Conservation (phyloP, 129 eudicot genomes). For the Smallanthus sonchifolius region DNA sequence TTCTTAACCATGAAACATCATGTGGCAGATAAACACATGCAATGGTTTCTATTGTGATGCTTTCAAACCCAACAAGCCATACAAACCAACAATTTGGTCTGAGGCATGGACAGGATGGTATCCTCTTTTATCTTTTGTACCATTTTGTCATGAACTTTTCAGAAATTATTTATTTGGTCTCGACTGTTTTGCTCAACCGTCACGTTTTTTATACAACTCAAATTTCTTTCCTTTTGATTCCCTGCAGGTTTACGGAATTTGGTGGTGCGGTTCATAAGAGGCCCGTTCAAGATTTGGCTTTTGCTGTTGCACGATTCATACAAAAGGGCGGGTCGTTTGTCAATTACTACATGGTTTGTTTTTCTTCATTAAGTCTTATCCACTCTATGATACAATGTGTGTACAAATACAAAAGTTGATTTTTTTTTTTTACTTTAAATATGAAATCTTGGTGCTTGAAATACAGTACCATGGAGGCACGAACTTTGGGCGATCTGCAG, state of each 20-base stretch:
- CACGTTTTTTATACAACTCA: neutral
- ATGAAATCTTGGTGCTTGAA: constrained; percentile 2
- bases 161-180: too few relatives aligned
- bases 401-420: neutral
- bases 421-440: neutral
- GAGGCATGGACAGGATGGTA: constrained; percentile 99
- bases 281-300: constrained; percentile 90
- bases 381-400: neutral
- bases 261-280: constrained; percentile 65
- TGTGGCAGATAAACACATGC: constrained; percentile 82
- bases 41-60: constrained; percentile 93
- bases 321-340: constrained; percentile 83
- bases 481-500: constrained; percentile 95
- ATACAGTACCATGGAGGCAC: constrained; percentile 97
- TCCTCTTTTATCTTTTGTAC: neutral
- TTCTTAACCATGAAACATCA: neutral
- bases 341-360: constrained; percentile 87
- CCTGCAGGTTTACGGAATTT: constrained; percentile 83
- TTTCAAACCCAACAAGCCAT: constrained; percentile 73
- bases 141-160: too few relatives aligned
- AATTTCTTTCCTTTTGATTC: neutral
- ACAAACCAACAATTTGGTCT: constrained; percentile 90
- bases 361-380: neutral
- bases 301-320: constrained; percentile 79
- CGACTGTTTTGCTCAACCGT: too few relatives aligned